Evolutionary conservation across 805 yeast species (phyloP).

Genomic region (Clavispora asparagi): DNA sequence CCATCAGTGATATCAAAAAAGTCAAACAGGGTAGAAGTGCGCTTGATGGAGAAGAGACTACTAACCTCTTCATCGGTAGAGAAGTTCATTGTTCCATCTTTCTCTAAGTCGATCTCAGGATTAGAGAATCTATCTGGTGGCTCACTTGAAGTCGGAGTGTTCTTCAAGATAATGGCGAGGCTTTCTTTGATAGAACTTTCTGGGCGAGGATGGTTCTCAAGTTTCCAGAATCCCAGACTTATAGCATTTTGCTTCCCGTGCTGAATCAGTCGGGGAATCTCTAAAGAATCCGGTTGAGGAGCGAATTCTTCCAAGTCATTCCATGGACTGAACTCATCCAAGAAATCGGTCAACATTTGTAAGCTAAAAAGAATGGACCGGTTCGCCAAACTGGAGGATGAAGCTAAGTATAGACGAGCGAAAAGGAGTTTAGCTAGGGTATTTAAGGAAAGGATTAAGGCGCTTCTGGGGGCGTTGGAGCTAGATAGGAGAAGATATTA

Average conservation of each 20-base stretch:
- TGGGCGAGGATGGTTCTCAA: background rate
- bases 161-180: background rate
- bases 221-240: background rate
- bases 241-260: background rate
- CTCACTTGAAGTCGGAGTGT: background rate
- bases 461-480: background rate
- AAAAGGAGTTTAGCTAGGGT: background rate
- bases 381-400: background rate
- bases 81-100: background rate
- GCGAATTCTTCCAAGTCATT: background rate
- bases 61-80: background rate
- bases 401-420: background rate
- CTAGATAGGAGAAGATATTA: background rate
- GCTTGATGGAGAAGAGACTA: background rate
- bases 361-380: no score
- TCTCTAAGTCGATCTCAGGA: background rate
- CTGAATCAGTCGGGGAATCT: background rate
- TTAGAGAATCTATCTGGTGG: background rate
- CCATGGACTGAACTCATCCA: background rate
- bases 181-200: background rate
- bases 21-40: background rate
- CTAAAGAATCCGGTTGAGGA: background rate
- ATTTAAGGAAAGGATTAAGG: background rate
- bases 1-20: background rate
- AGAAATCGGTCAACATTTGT: background rate